Conservation (phyloP, 2,329 filamentous ascomycete species). For the Phyllosticta citribraziliensis region DNA sequence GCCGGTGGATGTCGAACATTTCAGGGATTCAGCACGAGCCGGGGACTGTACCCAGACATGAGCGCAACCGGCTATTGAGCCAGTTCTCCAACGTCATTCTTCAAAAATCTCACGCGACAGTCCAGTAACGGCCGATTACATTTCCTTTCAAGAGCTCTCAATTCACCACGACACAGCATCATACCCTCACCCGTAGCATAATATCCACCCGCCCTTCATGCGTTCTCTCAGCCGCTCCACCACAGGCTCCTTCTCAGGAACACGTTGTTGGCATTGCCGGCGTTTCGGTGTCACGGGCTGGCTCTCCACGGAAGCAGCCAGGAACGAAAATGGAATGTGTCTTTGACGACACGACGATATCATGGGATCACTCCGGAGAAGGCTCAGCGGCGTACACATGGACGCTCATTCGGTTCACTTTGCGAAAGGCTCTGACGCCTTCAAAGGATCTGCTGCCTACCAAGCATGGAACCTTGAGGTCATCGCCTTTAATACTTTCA, state of each 20-base stretch:
- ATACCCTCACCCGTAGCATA: slow-evolving; percentile 7
- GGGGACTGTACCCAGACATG: slow-evolving; percentile 38
- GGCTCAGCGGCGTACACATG: slow-evolving; percentile 3
- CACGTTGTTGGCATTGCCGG: slow-evolving; percentile 4
- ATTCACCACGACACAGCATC: slow-evolving; percentile 1
- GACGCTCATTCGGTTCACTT: not conserved
- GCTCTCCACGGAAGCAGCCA: slow-evolving; percentile 2
- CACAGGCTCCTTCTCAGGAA: not conserved
- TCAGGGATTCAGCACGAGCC: slow-evolving; percentile 37
- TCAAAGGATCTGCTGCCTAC: not conserved
- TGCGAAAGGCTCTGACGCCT: not conserved
- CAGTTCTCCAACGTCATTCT: not conserved
- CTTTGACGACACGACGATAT: slow-evolving; percentile 1
- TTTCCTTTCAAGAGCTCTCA: not conserved
- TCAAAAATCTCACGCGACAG: not conserved
- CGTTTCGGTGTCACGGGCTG: slow-evolving; percentile 5
- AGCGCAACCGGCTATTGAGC: slow-evolving; percentile 27
- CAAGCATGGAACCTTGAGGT: not conserved
- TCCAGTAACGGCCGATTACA: not conserved
- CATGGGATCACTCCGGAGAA: slow-evolving; percentile 9
- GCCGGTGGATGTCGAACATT: slow-evolving; percentile 33
- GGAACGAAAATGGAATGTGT: slow-evolving; percentile 9
- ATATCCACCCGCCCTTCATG: slow-evolving; percentile 1
- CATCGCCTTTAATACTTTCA: not conserved
- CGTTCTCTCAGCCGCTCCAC: not conserved